A percentile compares a stretch with the other conserved stretches of the same genome.
Evolutionary conservation across 1,284 basidiomycete species (phyloP).

Genomic region (Athelia psychrophila): DNA sequence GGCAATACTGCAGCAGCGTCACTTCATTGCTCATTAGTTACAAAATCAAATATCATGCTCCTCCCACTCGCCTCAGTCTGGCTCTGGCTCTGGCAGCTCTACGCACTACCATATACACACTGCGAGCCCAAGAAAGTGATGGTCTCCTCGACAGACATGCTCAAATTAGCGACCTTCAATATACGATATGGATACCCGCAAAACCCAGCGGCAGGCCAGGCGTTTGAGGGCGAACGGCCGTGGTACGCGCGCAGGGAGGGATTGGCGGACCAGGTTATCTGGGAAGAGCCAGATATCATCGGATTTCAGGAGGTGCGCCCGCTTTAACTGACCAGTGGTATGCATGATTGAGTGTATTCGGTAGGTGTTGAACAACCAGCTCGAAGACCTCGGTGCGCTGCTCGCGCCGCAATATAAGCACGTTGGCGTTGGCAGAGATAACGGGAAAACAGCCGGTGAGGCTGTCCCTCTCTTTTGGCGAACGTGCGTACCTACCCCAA

Average conservation of each 20-base stretch:
- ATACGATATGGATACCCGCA: not conserved
- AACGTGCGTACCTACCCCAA: not conserved
- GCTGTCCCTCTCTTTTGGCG: not conserved
- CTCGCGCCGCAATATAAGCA: not conserved
- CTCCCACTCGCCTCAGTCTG: no score
- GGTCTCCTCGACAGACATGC: not conserved
- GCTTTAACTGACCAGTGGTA: not conserved
- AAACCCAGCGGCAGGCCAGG: not conserved
- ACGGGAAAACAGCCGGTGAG: not conserved
- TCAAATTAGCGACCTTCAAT: not conserved
- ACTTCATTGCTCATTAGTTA: no score
- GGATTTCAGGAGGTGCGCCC: not conserved
- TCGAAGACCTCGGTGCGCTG: not conserved
- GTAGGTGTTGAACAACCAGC: not conserved
- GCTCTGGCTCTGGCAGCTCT: no score
- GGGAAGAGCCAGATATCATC: conserved; percentile 1
- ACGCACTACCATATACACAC: no score
- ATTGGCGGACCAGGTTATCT: not conserved
- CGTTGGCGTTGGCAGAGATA: not conserved
- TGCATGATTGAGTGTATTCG: not conserved
- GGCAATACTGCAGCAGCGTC: no score
- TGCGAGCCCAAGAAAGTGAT: no score
- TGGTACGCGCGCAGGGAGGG: not conserved
- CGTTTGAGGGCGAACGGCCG: not conserved
- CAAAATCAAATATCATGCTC: no score